These are phyloP conservation scores for Bauhinia variegata DNA, from an alignment of 306 rosid genomes.

Conservation along the genomic window DNA sequence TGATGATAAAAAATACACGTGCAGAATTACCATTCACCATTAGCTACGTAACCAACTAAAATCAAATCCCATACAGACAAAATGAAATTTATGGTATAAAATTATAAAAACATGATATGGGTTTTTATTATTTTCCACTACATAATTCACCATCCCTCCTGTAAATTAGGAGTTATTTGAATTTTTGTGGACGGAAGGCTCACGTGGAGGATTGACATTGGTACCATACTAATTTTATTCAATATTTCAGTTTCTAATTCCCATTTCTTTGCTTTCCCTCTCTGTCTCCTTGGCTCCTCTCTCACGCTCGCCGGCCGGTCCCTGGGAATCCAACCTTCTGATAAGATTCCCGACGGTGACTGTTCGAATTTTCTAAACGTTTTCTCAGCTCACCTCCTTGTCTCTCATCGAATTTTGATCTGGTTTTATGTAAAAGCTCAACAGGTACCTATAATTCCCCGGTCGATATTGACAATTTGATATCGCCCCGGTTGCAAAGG, in stretches of 20 bases:
- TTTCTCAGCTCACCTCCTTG: background rate
- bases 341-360: constrained; percentile 46
- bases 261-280: constrained; percentile 28
- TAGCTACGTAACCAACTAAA: too few species aligned
- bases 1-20: too few species aligned
- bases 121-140: too few species aligned
- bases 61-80: too few species aligned
- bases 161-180: constrained; percentile 26
- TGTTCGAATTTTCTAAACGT: background rate
- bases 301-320: constrained; percentile 59
- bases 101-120: too few species aligned
- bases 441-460: too few species aligned
- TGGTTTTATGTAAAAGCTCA: too few species aligned
- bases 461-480: constrained; percentile 13
- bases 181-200: background rate
- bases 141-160: constrained; percentile 18
- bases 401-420: background rate
- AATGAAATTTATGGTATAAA: too few species aligned
- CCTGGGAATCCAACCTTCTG: constrained; percentile 48
- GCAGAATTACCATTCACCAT: too few species aligned
- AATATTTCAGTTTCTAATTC: constrained; percentile 44
- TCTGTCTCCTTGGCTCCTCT: constrained; percentile 19
- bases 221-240: constrained; percentile 28
- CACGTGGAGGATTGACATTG: constrained; percentile 46
- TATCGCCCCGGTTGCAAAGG: too few species aligned